Base-by-base conservation (phyloP, 345 rosid genomes). In the Pistacia atlantica region DNA sequence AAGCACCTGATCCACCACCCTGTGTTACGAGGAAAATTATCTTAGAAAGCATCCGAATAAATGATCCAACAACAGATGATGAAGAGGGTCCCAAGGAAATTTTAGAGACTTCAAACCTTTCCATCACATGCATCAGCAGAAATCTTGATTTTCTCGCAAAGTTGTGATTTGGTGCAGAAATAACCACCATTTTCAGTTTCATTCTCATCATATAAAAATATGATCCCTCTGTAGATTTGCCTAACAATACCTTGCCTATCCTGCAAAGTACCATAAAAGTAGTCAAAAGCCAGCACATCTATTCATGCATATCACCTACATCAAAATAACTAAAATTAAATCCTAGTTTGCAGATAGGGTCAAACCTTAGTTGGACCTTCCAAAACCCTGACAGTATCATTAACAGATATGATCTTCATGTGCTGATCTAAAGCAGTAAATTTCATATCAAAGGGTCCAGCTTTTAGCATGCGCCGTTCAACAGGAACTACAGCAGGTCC, bases 311-410 rank as follows among this genome's bases (percentile, higher is more conserved):
- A 77, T 42, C 66, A 63, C 18, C 51, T 37, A 62, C 11, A 33
- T 35, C 20, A 35, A 60, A 65, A 68, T 1, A 62, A 55, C 67
- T 25, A 46, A 65, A 63, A 82, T 28, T 9, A 72, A n/a, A 66
- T 61, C 42, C 51, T 64, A 56, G 56, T 64, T 7, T 52, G 74
- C 61, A 65, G 73, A 74, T 38, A 75, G 48, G 14, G 55, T 57
- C 83, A 48, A 64, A 91, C 99, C 97, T 90, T 90, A 35, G 81
- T 81, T 84, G 91, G 89, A 80, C 99, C 99, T 85, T 91, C 92
- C 83, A 88, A 69, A 79, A 93, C 85, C 83, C 79, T 90, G 74
- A 91, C 97, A 79, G 86, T 84, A 83, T 96, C 99, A 78, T 80
- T 87, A 58, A 88, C 54, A 38, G 97, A 91, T 73, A 93, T 84